Percentiles rank a stretch among this genome's conserved stretches.
These are phyloP conservation scores for Caryopteris hybrid DNA, from an alignment of 305 asterid species.

Conservation along the genomic window DNA sequence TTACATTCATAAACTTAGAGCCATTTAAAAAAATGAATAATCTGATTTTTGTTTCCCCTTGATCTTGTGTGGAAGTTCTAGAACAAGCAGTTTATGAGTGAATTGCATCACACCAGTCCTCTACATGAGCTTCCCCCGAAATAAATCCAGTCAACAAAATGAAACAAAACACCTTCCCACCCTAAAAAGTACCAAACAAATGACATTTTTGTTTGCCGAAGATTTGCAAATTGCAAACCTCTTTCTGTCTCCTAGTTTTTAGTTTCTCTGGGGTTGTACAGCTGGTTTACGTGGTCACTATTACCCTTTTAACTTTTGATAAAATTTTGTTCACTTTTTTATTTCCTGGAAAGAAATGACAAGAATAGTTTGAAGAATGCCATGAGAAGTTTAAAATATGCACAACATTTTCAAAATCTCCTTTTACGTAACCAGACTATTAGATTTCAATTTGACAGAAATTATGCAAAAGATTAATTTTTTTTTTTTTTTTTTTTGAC, in stretches of 20 bases:
- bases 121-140: neutral
- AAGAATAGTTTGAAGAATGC: neutral
- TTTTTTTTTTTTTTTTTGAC: constrained; percentile 10
- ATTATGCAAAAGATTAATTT: neutral
- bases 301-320: neutral
- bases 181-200: neutral
- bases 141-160: neutral
- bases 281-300: neutral
- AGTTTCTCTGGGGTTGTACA: neutral
- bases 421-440: too few species aligned
- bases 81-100: too few species aligned
- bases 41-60: too few species aligned
- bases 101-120: neutral
- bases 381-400: too few species aligned
- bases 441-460: neutral
- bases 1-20: neutral
- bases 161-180: neutral
- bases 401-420: too few species aligned
- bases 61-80: too few species aligned
- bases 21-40: too few species aligned
- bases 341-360: neutral
- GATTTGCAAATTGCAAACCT: neutral
- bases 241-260: neutral
- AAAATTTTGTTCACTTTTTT: neutral
- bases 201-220: neutral